These are phyloP conservation scores for Bertia moriformis DNA, from an alignment of 2,329 filamentous ascomycete genomes.

Conservation along the genomic window DNA sequence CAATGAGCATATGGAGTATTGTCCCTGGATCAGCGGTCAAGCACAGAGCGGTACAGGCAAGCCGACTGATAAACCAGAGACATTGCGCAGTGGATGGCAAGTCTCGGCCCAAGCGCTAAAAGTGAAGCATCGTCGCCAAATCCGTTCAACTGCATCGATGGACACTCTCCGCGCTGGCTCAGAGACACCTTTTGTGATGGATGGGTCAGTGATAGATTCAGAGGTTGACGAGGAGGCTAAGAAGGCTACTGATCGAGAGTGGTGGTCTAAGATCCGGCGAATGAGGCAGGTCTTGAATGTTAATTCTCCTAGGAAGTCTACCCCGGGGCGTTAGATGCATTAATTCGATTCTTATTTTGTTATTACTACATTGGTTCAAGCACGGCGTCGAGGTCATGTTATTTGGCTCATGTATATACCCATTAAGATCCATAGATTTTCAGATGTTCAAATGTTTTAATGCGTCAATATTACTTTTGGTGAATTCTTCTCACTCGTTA, in stretches of 20 bases:
- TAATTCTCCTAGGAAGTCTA: background rate
- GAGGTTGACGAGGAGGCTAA: background rate
- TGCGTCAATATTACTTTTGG: too few species aligned
- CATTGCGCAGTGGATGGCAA: background rate
- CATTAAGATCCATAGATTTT: too few species aligned
- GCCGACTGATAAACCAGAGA: background rate
- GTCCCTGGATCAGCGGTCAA: background rate
- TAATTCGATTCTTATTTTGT: too few species aligned
- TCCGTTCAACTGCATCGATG: background rate
- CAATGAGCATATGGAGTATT: conserved; percentile 1
- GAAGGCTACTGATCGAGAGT: background rate
- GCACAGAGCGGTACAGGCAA: conserved; percentile 1
- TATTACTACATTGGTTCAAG: too few species aligned
- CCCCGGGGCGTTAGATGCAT: too few species aligned
- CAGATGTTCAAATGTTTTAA: too few species aligned
- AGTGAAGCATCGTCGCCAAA: background rate
- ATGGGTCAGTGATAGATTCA: too few species aligned
- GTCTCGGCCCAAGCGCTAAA: background rate
- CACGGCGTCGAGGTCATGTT: too few species aligned
- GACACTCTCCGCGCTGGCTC: background rate
- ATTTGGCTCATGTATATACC: too few species aligned
- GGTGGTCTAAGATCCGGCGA: background rate
- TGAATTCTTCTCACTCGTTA: too few species aligned
- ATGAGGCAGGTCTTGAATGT: background rate
- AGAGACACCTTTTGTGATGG: background rate